Conservation (phyloP, 306 rosid species). For the Casuarina glauca region DNA sequence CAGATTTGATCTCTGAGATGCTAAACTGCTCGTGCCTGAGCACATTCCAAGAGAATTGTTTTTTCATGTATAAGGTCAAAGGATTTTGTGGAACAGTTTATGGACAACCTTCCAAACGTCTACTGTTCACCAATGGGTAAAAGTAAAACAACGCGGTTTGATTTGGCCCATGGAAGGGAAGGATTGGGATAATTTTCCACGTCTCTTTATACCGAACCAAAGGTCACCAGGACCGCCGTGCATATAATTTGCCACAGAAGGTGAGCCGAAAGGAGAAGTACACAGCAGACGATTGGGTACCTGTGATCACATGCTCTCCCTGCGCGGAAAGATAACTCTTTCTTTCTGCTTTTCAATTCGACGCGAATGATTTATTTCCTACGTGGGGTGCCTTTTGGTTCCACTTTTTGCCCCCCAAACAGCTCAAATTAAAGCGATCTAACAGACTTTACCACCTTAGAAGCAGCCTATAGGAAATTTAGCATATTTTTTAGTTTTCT, state of each 20-base stretch:
- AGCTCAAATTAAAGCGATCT: constrained; percentile 40
- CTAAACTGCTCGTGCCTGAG: too few species aligned
- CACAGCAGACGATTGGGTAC: neutral
- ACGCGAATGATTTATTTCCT: constrained; percentile 4
- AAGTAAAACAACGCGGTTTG: too few species aligned
- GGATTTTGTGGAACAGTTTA: too few species aligned
- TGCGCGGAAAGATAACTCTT: neutral
- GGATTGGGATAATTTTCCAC: too few species aligned
- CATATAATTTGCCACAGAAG: neutral
- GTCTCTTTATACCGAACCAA: too few species aligned
- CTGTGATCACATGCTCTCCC: neutral
- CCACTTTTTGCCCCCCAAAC: constrained; percentile 33
- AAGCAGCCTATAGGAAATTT: constrained; percentile 14
- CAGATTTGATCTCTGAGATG: too few species aligned
- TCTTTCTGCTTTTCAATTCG: constrained; percentile 14
- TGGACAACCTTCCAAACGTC: too few species aligned
- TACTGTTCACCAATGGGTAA: too few species aligned
- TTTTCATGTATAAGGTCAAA: too few species aligned
- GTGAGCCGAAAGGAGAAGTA: neutral
- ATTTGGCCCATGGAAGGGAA: too few species aligned
- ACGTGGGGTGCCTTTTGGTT: constrained; percentile 20
- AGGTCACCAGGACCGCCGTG: neutral
- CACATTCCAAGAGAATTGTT: too few species aligned
- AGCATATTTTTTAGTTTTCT: neutral
- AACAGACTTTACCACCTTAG: constrained; percentile 25